Base-by-base conservation (phyloP, 208 protist species). In the Crithidia acanthocephali region DNA sequence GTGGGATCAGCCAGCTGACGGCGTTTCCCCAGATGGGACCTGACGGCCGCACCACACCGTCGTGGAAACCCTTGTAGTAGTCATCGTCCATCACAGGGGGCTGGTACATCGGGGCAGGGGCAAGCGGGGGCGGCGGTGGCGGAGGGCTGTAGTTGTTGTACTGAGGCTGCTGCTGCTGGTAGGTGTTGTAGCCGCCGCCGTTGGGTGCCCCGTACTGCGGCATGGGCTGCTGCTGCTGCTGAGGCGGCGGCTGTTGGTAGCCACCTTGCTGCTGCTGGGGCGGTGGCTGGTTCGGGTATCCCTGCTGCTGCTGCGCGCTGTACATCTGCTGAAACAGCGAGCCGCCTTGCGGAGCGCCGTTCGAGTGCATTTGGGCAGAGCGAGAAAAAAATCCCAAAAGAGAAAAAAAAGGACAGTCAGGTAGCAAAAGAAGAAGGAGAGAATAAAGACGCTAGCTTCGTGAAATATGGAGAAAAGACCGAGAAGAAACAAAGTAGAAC, bases 51-150 rank as follows among this genome's bases (percentile, higher is more conserved):
- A 95, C 79, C 18, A 95, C 86, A 55, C 90, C 90, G 33, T 97
- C 93, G 68, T 97, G 88, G 76, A 97, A 97, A 22, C 93, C 93
- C 53, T 94, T 93, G 79, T 90, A 94, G 64, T 95, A 97, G 63
- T 97, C 88, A 37, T 87, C 86, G 63, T 95, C 86, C 62, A 85
- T 63, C 37, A 63, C 61, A 16, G 73, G 68, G 23, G 63, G 71
- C 50, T 67, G 51, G 47, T 76, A 84, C 20, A 72, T 3, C 62
- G 65, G 53, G 22, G 64, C 35, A 30, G 68, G 68, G 10, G 61
- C 25, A 2, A 8, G 59, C 10, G 52, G 32, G 8, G 52, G 56
- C 8, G n/a, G n/a, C n/a, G n/a, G n/a, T n/a, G 61, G 48, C 3
- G 28, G 59, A 16, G 52, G 51, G 2, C 25, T 48, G 67, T 69